phyloP scores from a whole-genome alignment of 805 yeast genomes.

The Torulaspora indica region DNA sequence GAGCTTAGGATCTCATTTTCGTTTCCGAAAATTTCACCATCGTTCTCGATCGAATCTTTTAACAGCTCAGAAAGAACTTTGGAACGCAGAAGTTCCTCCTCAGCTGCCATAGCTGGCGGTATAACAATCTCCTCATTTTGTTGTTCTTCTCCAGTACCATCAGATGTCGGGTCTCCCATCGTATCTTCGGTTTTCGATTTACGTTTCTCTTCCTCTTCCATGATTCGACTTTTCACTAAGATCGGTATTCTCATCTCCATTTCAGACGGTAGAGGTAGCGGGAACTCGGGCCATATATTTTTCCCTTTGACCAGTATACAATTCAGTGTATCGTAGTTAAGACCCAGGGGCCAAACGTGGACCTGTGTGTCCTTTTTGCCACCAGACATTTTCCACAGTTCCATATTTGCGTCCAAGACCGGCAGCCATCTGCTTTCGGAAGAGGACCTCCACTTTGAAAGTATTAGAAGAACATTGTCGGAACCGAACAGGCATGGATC shows the following conservation, averaged over 20 bases:
- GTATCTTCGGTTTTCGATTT: conserved; percentile 20
- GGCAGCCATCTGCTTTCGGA: conserved; percentile 86
- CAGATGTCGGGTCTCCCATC: conserved; percentile 25
- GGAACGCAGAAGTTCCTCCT: conserved; percentile 60
- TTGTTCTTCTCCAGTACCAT: conserved; percentile 18
- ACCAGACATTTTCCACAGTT: conserved; percentile 47
- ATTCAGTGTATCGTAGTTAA: conserved; percentile 61
- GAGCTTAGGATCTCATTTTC: conserved; percentile 50
- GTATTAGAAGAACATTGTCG: conserved; percentile 64
- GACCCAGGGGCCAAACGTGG: conserved; percentile 84
- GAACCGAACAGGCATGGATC: conserved; percentile 88
- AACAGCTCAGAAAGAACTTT: conserved; percentile 57
- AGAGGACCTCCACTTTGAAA: conserved; percentile 74
- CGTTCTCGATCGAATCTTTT: conserved; percentile 50
- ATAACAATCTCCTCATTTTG: conserved; percentile 28
- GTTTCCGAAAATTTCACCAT: conserved; percentile 41
- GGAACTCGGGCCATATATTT: conserved; percentile 67
- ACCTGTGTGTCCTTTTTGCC: conserved; percentile 48
- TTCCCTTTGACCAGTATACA: conserved; percentile 72
- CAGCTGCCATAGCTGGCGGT: conserved; percentile 41
- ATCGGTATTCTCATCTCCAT: conserved; percentile 67
- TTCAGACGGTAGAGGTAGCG: conserved; percentile 80
- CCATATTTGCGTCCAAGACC: conserved; percentile 50
- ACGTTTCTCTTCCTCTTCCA: conserved; percentile 30
- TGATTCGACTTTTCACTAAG: conserved; percentile 31